Evolutionary conservation across 768 basidiomycete species (phyloP), one percentile per base, ranked within the genome.

Genomic region (Rhizopogon rudus): DNA sequence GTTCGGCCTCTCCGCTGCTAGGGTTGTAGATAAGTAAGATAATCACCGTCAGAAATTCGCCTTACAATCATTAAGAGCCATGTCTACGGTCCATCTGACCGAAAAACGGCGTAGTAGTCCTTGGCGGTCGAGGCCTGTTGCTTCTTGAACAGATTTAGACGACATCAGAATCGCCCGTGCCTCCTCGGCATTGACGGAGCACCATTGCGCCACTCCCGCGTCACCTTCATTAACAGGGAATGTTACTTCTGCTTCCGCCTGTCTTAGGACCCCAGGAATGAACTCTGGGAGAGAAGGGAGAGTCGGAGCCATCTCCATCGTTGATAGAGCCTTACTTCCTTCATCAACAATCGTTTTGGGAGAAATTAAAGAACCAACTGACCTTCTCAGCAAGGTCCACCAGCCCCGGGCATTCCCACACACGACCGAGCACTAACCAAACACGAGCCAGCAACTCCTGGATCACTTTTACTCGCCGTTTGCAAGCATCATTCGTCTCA

Each of bases 61-160:
- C 87, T 75, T 71, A 94, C 94, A 87, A 56, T 90, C 84, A 62
- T 76, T 81, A 41, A 93, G 71, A 28, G 92, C 92, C 10, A 76
- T 71, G 53, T 92, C 83, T 7, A 87, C 80, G 5, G 87, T 83
- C 94, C 94, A 97, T 28, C 74, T 71, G 4, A 65, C 63, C 5
- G 78, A 76, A 29, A 92, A 72, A 46, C 82, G 77, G 40, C 77
- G 78, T 39, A 79, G 58, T 40, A 93, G 67, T 3, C 69, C 70
- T 43, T 82, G 74, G 51, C 75, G 74, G 61, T 91, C 85, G 56
- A 88, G 68, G 22, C 84, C 82, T 17, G 85, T 82, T 7, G 83
- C 81, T 54, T 81, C 79, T 60, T 86, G 87, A 2, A 91, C 77
- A 28, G 67, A 75, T 48, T 67, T 63, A 55, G 76, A 78, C 2